Conservation (phyloP, 202 grass and related monocot genomes). For the Schoenoplectus tabernaemontani region DNA sequence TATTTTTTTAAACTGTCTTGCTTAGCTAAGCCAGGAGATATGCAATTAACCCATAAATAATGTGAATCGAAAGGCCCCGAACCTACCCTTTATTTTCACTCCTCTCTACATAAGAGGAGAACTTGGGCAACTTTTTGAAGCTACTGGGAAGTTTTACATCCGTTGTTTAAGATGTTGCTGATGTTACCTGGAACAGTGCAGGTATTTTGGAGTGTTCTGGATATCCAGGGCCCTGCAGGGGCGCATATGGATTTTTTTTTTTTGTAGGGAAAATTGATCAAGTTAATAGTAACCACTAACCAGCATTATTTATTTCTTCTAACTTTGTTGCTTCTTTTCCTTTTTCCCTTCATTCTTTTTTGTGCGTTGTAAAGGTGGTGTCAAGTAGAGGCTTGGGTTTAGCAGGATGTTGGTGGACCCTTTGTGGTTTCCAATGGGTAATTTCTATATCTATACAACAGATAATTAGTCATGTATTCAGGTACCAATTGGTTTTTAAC, state of each 20-base stretch:
- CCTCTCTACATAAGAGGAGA: background rate
- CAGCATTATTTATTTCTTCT: background rate
- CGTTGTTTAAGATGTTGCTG: background rate
- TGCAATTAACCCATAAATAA: background rate
- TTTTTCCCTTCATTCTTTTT: background rate
- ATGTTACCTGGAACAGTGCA: background rate
- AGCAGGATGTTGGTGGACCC: constrained; percentile 77
- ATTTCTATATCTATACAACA: background rate
- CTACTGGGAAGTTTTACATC: background rate
- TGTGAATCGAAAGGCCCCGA: background rate
- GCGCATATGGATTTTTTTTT: background rate
- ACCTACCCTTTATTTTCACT: background rate
- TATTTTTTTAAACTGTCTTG: background rate
- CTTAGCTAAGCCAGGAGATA: background rate
- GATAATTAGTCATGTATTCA: background rate
- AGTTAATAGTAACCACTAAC: background rate
- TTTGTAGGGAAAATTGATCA: constrained; percentile 10
- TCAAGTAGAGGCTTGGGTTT: constrained; percentile 49
- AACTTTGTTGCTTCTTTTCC: background rate
- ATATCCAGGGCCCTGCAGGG: background rate
- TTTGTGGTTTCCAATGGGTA: constrained; percentile 95
- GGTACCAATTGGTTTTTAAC: background rate
- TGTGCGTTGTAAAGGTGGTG: constrained; percentile 35
- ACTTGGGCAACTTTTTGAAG: background rate
- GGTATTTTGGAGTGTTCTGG: background rate